Evolutionary conservation across 1,284 basidiomycete species (phyloP).

Genomic region (Mycena sp.): DNA sequence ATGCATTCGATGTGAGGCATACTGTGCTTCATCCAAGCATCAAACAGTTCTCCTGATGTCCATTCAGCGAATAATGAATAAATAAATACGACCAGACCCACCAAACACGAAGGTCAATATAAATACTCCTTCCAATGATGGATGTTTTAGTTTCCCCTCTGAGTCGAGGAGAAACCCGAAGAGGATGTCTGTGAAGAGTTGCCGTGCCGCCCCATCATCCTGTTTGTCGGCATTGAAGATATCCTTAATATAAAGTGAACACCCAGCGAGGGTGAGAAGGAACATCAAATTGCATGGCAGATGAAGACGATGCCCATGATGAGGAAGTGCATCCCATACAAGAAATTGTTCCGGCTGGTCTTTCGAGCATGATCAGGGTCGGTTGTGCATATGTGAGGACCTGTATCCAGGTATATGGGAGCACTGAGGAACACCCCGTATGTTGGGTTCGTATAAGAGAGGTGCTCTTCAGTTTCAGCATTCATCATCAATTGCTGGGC

Average conservation of each 20-base stretch:
- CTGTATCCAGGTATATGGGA: constrained; percentile 10
- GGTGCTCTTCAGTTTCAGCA: neutral
- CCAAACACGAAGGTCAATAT: neutral
- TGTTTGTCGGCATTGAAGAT: constrained; percentile 26
- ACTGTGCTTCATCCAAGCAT: constrained; percentile 9
- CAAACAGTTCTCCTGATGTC: neutral
- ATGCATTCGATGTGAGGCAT: constrained; percentile 4
- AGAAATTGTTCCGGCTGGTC: constrained; percentile 8
- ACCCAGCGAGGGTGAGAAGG: neutral
- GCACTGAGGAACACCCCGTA: constrained; percentile 2
- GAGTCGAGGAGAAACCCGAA: neutral
- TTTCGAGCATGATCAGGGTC: constrained; percentile 13
- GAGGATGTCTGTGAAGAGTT: neutral
- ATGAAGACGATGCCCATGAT: constrained; percentile 4
- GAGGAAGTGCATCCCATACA: constrained; percentile 11
- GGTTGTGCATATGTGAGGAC: constrained; percentile 4
- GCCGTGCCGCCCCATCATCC: constrained; percentile 19
- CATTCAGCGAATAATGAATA: neutral
- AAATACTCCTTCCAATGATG: constrained; percentile 2
- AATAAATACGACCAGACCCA: neutral
- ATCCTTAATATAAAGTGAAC: constrained; percentile 2
- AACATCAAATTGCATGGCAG: constrained; percentile 11
- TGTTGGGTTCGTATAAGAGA: neutral
- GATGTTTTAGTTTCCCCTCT: neutral
- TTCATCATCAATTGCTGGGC: neutral